Conservation (phyloP, 805 yeast species). For the Pichia membranifaciens region DNA sequence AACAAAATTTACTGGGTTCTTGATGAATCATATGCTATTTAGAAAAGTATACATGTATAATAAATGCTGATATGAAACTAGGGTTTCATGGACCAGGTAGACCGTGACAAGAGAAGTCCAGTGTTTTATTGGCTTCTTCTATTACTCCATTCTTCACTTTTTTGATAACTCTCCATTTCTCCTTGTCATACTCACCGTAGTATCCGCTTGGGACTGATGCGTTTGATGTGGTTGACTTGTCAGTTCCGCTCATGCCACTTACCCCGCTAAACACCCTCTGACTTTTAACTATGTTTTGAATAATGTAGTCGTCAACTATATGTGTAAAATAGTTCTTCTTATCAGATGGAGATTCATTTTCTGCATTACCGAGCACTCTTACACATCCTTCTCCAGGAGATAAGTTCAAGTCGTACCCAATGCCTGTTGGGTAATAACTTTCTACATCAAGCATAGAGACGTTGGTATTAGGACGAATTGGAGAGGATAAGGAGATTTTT, state of each 20-base stretch:
- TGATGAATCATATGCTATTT: no score
- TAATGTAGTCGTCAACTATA: neutral
- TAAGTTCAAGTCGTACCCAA: neutral
- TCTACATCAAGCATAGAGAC: neutral
- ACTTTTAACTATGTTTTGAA: neutral
- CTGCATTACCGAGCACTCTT: no score
- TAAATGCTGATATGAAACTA: neutral
- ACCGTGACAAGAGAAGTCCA: no score
- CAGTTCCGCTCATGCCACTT: slow-evolving; percentile 19
- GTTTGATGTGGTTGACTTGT: slow-evolving; percentile 18
- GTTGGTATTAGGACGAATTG: neutral
- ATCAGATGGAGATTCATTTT: neutral
- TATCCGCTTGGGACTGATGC: slow-evolving; percentile 51
- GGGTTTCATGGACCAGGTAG: no score
- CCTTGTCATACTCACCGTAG: slow-evolving; percentile 60
- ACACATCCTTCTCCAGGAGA: neutral
- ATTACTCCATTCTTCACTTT: slow-evolving; percentile 11
- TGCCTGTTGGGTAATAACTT: neutral
- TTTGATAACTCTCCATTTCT: slow-evolving; percentile 55
- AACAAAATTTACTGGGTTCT: no score
- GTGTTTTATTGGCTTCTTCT: no score
- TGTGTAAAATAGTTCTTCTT: neutral
- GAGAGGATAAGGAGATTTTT: neutral
- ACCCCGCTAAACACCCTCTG: neutral
- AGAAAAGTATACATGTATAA: neutral